Percentiles rank a stretch among this genome's conserved stretches.
Conservation (phyloP, 805 yeast genomes). For the Wickerhamomyces subpelliculosus region DNA sequence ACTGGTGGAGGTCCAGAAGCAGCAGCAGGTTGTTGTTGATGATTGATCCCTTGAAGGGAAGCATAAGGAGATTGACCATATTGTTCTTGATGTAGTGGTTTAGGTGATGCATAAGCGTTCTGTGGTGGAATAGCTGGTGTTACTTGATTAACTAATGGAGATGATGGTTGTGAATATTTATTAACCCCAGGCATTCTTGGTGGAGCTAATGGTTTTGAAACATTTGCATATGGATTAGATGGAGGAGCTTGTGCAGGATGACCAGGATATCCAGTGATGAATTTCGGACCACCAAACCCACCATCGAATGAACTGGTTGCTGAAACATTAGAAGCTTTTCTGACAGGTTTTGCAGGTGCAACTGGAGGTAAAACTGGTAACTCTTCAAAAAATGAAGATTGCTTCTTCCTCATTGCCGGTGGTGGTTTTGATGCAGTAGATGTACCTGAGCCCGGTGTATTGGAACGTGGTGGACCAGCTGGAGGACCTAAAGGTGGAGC, state of each 20-base stretch:
- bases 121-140: not conserved
- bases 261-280: not conserved
- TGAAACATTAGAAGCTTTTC: constrained; percentile 4
- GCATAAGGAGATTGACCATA: not conserved
- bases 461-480: not conserved
- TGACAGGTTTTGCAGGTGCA: constrained; percentile 11
- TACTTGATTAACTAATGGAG: not conserved
- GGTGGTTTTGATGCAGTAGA: constrained; percentile 1
- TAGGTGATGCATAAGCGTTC: not conserved
- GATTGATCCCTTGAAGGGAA: not conserved
- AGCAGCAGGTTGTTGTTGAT: too few species aligned
- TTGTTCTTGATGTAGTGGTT: constrained; percentile 3
- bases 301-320: not conserved
- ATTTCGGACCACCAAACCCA: constrained; percentile 2
- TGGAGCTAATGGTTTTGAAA: not conserved
- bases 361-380: constrained; percentile 35
- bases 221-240: constrained; percentile 13
- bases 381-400: constrained; percentile 49
- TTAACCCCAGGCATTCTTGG: not conserved
- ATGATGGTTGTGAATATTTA: not conserved
- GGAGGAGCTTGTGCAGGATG: not conserved
- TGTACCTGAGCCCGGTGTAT: constrained; percentile 2
- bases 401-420: constrained; percentile 25
- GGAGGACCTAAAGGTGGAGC: too few species aligned
- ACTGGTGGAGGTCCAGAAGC: too few species aligned